phyloP scores from a whole-genome alignment of 768 basidiomycete genomes.

The Trametes maxima region DNA sequence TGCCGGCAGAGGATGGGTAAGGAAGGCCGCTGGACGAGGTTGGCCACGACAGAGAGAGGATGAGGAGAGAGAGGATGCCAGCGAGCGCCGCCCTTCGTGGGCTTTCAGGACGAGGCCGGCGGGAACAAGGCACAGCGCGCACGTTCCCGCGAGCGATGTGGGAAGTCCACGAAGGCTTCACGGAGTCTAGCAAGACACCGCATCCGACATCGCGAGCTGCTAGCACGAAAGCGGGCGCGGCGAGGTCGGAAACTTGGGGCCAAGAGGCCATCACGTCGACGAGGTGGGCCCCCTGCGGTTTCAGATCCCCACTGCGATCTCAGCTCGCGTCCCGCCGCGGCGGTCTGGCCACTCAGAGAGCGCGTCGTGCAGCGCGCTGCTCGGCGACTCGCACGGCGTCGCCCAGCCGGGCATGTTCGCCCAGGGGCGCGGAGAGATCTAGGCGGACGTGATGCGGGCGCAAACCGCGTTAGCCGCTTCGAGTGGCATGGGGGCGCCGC shows the following conservation, averaged over 20 bases:
- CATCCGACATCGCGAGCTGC: slow-evolving; percentile 1
- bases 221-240: slow-evolving; percentile 10
- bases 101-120: slow-evolving; percentile 1
- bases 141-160: slow-evolving; percentile 4
- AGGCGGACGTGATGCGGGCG: too few species aligned
- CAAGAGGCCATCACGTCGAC: slow-evolving; percentile 12
- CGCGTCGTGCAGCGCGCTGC: too few species aligned
- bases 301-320: background rate
- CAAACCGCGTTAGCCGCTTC: too few species aligned
- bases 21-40: background rate
- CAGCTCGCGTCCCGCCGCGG: too few species aligned
- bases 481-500: too few species aligned
- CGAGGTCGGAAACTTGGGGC: slow-evolving; percentile 6
- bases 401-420: too few species aligned
- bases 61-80: background rate
- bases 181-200: background rate
- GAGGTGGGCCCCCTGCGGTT: slow-evolving; percentile 2
- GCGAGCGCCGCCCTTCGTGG: background rate
- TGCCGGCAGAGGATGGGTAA: background rate
- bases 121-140: slow-evolving; percentile 9
- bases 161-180: slow-evolving; percentile 2
- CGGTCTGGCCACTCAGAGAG: too few species aligned
- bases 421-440: too few species aligned
- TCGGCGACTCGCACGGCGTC: too few species aligned
- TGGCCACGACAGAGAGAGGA: background rate